These are phyloP conservation scores for Ustulina deusta DNA, from an alignment of 2,329 filamentous ascomycete genomes.

Conservation along the genomic window DNA sequence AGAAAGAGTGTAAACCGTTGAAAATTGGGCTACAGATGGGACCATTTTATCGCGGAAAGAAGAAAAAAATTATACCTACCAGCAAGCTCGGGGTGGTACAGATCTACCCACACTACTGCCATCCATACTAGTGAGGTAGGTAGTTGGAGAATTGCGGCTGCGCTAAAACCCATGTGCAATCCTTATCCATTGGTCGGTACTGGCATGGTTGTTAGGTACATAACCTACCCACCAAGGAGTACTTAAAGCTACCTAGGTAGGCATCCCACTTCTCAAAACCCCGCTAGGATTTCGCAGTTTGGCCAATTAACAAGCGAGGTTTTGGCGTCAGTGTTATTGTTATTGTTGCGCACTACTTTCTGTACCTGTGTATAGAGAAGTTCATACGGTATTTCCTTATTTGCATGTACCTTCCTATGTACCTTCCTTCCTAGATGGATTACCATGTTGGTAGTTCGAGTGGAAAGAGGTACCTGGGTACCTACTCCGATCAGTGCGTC, in stretches of 20 bases:
- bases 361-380: too few relatives aligned
- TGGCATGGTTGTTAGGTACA: too few relatives aligned
- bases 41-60: neutral
- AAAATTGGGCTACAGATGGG: neutral
- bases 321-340: neutral
- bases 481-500: neutral
- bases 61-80: conserved; percentile 1
- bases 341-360: neutral
- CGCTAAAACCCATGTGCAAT: neutral
- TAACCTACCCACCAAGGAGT: neutral
- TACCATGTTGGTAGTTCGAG: too few relatives aligned
- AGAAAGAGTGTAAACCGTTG: neutral
- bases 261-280: neutral
- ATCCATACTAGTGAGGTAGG: neutral
- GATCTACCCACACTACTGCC: conserved; percentile 5
- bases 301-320: neutral
- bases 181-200: neutral
- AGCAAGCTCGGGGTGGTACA: neutral
- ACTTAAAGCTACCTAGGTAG: too few relatives aligned
- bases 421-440: too few relatives aligned
- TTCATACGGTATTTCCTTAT: too few relatives aligned
- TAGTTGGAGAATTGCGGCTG: neutral
- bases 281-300: neutral
- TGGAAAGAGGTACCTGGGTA: neutral
- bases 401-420: too few relatives aligned